These are phyloP conservation scores for Camelina sativa DNA, from an alignment of 345 rosid species.

Conservation along the genomic window DNA sequence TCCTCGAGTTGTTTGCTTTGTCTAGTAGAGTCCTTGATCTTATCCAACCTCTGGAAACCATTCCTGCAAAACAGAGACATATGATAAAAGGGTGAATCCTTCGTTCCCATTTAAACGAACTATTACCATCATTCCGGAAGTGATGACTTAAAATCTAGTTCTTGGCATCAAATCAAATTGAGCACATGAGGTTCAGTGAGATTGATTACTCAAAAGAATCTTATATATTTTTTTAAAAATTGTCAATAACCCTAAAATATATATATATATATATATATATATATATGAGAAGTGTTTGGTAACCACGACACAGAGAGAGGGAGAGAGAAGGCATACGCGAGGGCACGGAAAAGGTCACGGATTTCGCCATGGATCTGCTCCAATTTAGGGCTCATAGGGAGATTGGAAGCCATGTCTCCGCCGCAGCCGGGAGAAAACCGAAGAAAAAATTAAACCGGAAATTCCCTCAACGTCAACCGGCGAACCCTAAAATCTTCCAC, in stretches of 20 bases:
- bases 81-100: not conserved
- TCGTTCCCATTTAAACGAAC: not conserved
- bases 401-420: slow-evolving; percentile 59
- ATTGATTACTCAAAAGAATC: not conserved
- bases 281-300: not conserved
- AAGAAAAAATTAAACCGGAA: slow-evolving; percentile 30
- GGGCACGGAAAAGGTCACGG: slow-evolving; percentile 88
- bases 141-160: not conserved
- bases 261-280: not conserved
- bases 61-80: slow-evolving; percentile 57
- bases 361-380: slow-evolving; percentile 99
- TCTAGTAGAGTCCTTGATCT: slow-evolving; percentile 86
- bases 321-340: slow-evolving; percentile 56
- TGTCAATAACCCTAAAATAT: not conserved
- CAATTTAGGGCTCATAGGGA: slow-evolving; percentile 85
- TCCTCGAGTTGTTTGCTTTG: slow-evolving; percentile 98
- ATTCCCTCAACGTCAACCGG: slow-evolving; percentile 7
- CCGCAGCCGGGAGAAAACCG: slow-evolving; percentile 43
- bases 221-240: not conserved
- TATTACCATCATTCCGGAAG: not conserved
- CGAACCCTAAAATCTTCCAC: slow-evolving; percentile 12
- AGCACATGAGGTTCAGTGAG: not conserved
- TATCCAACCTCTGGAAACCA: slow-evolving; percentile 97
- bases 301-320: not conserved
- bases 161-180: slow-evolving; percentile 8